Evolutionary conservation across 2,329 filamentous ascomycete genomes (phyloP).

Genomic region (Annulohypoxylon truncatum): DNA sequence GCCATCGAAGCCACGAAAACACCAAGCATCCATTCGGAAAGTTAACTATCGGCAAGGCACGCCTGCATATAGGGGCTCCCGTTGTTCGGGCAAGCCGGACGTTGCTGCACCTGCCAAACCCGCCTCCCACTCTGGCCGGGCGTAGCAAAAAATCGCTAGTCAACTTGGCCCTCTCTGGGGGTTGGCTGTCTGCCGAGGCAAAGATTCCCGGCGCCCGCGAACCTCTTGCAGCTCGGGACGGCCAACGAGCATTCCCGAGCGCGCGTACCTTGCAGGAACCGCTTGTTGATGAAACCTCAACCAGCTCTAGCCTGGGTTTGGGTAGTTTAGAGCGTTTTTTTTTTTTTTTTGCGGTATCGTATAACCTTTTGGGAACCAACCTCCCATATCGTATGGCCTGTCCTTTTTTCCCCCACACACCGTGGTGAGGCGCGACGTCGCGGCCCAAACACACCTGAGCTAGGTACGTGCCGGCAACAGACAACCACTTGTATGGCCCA

Average conservation of each 20-base stretch:
- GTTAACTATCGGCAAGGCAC: not conserved
- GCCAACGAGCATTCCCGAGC: conserved; percentile 17
- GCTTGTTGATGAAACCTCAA: conserved; percentile 28
- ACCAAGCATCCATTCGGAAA: not conserved
- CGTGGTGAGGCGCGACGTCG: conserved; percentile 12
- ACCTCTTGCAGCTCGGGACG: conserved; percentile 15
- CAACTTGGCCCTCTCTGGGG: conserved; percentile 11
- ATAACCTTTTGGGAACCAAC: conserved; percentile 13
- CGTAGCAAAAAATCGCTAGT: conserved; percentile 22
- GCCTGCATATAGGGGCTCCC: not conserved
- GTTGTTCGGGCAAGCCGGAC: not conserved
- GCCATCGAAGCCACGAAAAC: conserved; percentile 2
- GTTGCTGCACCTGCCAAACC: conserved; percentile 14
- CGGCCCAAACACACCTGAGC: conserved; percentile 17
- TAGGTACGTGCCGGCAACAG: not conserved
- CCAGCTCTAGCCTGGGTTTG: conserved; percentile 7
- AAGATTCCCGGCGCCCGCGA: conserved; percentile 13
- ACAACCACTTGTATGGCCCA: not conserved
- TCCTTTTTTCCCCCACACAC: conserved; percentile 1
- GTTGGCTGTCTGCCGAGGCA: conserved; percentile 16
- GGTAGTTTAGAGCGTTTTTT: conserved; percentile 6
- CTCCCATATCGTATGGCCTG: not conserved
- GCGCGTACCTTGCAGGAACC: conserved; percentile 39
- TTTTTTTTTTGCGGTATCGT: conserved; percentile 15
- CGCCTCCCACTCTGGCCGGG: conserved; percentile 21